Base-by-base conservation (phyloP, 2,329 filamentous ascomycete species). In the Blastomyces silverae region DNA sequence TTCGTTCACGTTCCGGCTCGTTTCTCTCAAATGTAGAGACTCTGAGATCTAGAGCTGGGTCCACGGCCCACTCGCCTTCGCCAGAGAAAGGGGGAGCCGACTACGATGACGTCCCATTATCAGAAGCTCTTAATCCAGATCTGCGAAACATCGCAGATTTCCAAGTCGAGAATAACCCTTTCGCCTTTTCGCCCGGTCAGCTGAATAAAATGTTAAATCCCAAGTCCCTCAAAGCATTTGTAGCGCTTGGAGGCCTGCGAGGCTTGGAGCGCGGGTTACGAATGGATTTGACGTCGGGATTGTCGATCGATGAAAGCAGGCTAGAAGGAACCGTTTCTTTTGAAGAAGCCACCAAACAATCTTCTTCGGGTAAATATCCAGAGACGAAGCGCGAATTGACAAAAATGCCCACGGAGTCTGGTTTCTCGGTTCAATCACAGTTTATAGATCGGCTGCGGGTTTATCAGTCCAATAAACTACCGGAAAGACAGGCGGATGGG, bases 141-240 rank as follows among this genome's bases (percentile, higher is more conserved):
- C 83, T 85, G 48, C 89, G 90, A 7, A 89, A 87, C 62, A 89
- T 92, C 73, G 81, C 79, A 22, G 90, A 93, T 67, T 96, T 95
- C 70, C 71, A 85, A 17, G 87, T 93, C 13, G 83, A 88, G 6
- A 82, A 91, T 74, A 96, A 94, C 74, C 88, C 89, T 0, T 96
- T 96, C 72, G 92, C 91, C 20, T 96, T 91, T 73, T 86, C 87
- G 1, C 76, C 76, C 0, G 92, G 92, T 17, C 88, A 95, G 72
- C 81, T 97, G 67, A 88, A 87, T 71, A 96, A 96, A 76, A 84
- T 96, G 79, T 86, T 93, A 67, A 94, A 95, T 73, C 92, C 92
- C 3, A 96, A 96, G 79, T 95, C 87, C 67, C 78, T 96, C 65
- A 81, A 88, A 15, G 92, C 92, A 0, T 96, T 93, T 70, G 89